Evolutionary conservation across 169 alveolate genomes (phyloP).

Genomic region (Plasmodium malariae): DNA sequence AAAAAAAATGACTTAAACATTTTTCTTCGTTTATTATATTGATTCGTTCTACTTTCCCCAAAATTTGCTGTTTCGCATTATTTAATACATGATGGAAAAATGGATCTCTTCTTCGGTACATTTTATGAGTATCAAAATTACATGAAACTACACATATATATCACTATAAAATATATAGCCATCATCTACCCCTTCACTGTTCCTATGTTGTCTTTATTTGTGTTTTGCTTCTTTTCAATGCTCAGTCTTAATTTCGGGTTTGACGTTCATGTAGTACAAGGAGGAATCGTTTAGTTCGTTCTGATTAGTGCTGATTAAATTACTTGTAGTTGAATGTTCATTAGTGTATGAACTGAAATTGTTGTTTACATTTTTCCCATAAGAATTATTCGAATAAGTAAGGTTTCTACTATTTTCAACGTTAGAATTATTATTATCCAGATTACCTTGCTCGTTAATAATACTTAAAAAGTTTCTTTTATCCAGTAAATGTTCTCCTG

Average conservation of each 20-base stretch:
- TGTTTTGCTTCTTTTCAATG: conserved; percentile 20
- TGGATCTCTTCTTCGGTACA: no score
- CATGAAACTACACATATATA: no score
- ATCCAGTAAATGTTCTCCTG: not conserved
- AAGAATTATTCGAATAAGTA: conserved; percentile 23
- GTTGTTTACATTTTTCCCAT: conserved; percentile 6
- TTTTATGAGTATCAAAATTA: no score
- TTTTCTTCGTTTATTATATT: no score
- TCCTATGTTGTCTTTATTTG: no score
- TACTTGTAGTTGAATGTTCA: conserved; percentile 31
- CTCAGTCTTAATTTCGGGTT: conserved; percentile 56
- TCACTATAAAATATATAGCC: no score
- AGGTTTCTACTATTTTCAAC: not conserved
- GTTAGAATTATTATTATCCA: conserved; percentile 7
- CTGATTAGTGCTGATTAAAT: conserved; percentile 2
- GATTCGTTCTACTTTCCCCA: no score
- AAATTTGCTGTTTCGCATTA: no score
- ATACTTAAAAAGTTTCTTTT: conserved; percentile 18
- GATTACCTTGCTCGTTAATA: not conserved
- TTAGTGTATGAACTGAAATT: conserved; percentile 23
- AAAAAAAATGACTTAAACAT: not conserved
- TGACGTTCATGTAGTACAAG: conserved; percentile 40
- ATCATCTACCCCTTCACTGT: no score
- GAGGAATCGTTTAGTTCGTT: conserved; percentile 35
- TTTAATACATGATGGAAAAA: no score